These are phyloP conservation scores for Drosera capensis DNA, from an alignment of 148 eudicot species.

Conservation along the genomic window DNA sequence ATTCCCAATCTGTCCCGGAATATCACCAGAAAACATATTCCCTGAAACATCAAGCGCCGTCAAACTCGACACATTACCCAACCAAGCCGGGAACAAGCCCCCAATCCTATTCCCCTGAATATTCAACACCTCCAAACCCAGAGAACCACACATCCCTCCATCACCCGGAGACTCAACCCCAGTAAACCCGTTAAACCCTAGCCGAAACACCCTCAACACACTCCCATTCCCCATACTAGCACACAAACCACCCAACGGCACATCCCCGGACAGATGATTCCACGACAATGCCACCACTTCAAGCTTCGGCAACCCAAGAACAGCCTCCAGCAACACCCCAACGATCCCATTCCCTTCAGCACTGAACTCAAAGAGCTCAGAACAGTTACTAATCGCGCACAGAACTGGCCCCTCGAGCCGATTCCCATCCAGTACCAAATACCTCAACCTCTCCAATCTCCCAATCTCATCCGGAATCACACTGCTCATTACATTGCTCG, in stretches of 20 bases:
- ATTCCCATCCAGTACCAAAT: constrained; percentile 43
- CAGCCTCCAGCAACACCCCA: constrained; percentile 43
- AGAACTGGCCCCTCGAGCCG: constrained; percentile 42
- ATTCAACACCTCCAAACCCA: constrained; percentile 28
- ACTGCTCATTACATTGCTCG: constrained; percentile 36
- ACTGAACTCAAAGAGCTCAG: constrained; percentile 37
- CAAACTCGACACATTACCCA: constrained; percentile 24
- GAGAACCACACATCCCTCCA: constrained; percentile 1
- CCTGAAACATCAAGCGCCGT: constrained; percentile 43
- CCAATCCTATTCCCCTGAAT: constrained; percentile 39
- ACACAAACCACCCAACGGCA: constrained; percentile 44
- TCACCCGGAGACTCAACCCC: constrained; percentile 12
- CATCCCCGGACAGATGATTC: constrained; percentile 43
- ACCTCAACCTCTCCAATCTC: constrained; percentile 25
- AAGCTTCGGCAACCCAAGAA: constrained; percentile 26
- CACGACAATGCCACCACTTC: constrained; percentile 37
- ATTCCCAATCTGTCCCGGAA: constrained; percentile 29
- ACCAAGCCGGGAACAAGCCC: constrained; percentile 44
- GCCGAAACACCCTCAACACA: constrained; percentile 23
- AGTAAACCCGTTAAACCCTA: constrained; percentile 48
- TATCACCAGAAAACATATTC: constrained; percentile 29
- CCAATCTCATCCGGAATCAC: constrained; percentile 44
- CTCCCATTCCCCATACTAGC: constrained; percentile 17
- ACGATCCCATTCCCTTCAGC: constrained; percentile 37
- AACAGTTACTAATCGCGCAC: constrained; percentile 44